Conservation (phyloP, 2,329 filamentous ascomycete species). For the Coleophoma cylindrospora region DNA sequence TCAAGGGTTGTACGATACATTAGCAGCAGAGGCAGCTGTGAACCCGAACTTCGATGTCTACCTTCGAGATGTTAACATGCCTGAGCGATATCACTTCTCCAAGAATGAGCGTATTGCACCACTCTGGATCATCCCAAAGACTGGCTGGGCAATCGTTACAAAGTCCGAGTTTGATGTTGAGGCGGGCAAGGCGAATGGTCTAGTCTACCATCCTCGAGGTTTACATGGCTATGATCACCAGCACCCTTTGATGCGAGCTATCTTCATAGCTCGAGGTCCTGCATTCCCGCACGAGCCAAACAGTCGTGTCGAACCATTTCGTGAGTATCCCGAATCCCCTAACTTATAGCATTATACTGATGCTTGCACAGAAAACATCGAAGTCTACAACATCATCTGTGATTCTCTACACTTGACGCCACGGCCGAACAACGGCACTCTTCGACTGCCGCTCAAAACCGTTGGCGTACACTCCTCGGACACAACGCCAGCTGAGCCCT, state of each 20-base stretch:
- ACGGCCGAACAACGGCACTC: constrained; percentile 80
- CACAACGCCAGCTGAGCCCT: constrained; percentile 41
- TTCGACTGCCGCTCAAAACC: constrained; percentile 59
- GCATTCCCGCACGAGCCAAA: constrained; percentile 85
- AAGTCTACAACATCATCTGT: constrained; percentile 93
- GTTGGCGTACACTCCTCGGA: constrained; percentile 44
- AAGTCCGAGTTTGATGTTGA: constrained; percentile 73
- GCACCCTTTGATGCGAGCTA: constrained; percentile 91
- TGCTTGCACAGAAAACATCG: constrained; percentile 68
- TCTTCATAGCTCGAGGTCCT: constrained; percentile 87
- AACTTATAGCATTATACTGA: constrained; percentile 16
- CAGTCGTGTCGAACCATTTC: constrained; percentile 74
- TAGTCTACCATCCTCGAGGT: constrained; percentile 73
- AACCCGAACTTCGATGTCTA: constrained; percentile 81
- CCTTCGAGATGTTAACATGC: constrained; percentile 82
- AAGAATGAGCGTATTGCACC: constrained; percentile 88
- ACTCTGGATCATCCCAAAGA: constrained; percentile 87
- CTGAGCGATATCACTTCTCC: constrained; percentile 84
- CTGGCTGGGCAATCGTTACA: constrained; percentile 87
- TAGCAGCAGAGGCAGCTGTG: constrained; percentile 49
- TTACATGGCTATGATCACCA: constrained; percentile 95
- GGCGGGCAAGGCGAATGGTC: constrained; percentile 56
- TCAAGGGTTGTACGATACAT: constrained; percentile 58
- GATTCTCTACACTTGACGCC: constrained; percentile 75
- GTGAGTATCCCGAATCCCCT: constrained; percentile 45